Evolutionary conservation across 2,329 filamentous ascomycete species (phyloP), one percentile per base, ranked within the genome.

Genomic region (Fusarium compactum): DNA sequence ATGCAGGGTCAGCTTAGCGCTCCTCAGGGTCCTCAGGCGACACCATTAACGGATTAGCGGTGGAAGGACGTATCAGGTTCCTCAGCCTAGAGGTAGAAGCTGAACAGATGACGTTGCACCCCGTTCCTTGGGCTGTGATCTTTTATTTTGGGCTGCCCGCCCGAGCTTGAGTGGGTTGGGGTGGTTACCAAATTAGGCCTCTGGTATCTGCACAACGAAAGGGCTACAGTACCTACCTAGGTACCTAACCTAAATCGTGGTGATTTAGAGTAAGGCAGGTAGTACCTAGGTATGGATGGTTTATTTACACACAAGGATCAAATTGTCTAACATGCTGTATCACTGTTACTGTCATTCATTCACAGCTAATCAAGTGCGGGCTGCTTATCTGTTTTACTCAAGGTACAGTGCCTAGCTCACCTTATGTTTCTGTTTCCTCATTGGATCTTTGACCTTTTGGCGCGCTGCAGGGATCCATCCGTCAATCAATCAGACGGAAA

Each of bases 41-140:
- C 41, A 46, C 58, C 46, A 62, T 62, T 27, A 60, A 51, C 20
- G 58, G 66, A 52, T 41, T 57, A 55, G 62, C 54, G 46, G 53
- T 44, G 10, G 24, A 52, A 60, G 63, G 46, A 52, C 58, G 22
- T 71, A 60, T 62, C 68, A 71, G 54, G 59, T 51, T 69, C 51
- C 68, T 65, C 60, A 70, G 34, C 47, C 55, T 43, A 52, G 52
- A 57, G 24, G 43, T 43, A 52, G 52, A 57, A 27, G 43, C 52
- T 53, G 41, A 41, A 54, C 46, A 46, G 50, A 71, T 71, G 69
- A 71, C 69, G 69, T 71, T 71, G 62, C 44, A 16, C 52, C 50
- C 60, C 53, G 40, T 62, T 56, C 25, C 50, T 69, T 71, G 64
- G 64, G 64, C 63, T 65, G 54, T 40, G 25, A 47, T 27, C 30